These are phyloP conservation scores for Fomitopsis schrenkii DNA, from an alignment of 1,284 basidiomycete species.

Conservation along the genomic window DNA sequence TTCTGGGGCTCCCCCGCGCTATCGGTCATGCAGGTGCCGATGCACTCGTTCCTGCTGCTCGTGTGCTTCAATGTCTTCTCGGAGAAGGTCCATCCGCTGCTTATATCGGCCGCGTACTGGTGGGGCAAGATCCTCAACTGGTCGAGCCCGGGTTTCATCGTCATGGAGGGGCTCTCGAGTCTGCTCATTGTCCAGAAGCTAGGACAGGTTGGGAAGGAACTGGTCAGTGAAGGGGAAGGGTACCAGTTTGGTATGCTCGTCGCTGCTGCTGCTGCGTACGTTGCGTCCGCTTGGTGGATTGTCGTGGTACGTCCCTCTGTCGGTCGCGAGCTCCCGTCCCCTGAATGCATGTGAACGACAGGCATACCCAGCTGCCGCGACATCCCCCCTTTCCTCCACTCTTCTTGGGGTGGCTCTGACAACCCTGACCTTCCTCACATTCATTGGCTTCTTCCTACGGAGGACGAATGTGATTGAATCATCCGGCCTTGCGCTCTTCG, in stretches of 20 bases:
- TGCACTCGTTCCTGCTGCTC: conserved; percentile 77
- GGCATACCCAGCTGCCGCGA: conserved; percentile 77
- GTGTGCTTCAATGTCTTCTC: conserved; percentile 79
- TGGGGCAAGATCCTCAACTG: conserved; percentile 73
- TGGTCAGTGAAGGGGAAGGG: conserved; percentile 65
- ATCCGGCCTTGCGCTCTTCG: conserved; percentile 78
- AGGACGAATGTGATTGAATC: conserved; percentile 94
- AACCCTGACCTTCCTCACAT: conserved; percentile 77
- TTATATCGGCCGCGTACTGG: conserved; percentile 53
- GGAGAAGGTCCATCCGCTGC: conserved; percentile 52
- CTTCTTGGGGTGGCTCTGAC: conserved; percentile 76
- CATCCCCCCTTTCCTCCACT: conserved; percentile 80
- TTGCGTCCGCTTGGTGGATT: conserved; percentile 77
- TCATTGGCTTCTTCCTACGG: conserved; percentile 85
- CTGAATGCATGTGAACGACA: conserved; percentile 24
- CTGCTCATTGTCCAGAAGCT: conserved; percentile 77
- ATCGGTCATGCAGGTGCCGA: conserved; percentile 72
- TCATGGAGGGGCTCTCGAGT: conserved; percentile 81
- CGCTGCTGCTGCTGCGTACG: conserved; percentile 70
- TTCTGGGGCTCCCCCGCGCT: conserved; percentile 64
- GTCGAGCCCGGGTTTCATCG: conserved; percentile 74
- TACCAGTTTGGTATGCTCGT: conserved; percentile 75
- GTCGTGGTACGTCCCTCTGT: conserved; percentile 50
- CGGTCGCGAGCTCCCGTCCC: conserved; percentile 10
- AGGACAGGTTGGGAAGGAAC: conserved; percentile 67